Evolutionary conservation across 371 early-diverging fungal genomes (phyloP), one percentile per base, ranked within the genome.

Genomic region (Mucor ambiguus): DNA sequence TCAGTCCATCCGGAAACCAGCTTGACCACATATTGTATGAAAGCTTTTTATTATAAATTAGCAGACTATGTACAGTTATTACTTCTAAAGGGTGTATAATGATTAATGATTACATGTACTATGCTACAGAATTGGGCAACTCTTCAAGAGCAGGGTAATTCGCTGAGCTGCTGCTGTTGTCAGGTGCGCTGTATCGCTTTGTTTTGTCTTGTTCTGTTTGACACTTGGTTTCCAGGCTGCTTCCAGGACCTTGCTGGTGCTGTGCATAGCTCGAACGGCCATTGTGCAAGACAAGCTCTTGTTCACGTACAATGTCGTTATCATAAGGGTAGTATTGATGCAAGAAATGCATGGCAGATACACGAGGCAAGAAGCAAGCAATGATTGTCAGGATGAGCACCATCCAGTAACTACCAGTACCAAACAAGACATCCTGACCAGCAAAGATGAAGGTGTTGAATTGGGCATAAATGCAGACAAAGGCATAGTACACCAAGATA

Each of bases 251-350:
- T n/a, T 5, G 33, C 8, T 33, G 37, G 1, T 33, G 37, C 3
- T 54, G 48, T 1, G 28, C 37, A 20, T 22, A 24, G 11, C 7
- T 22, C 3, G 67, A 37, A 4, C 68, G 46, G 4, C 68, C 68
- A 41, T 58, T 48, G n/a, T 63, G 59, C 24, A 72, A 49, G 6
- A 80, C 76, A 32, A 81, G 64, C 41, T 78, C 83, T n/a, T 76
- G 74, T 63, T 91, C 91, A 4, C 84, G 84, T 10, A 88, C 69
- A 60, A 91, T 83, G 67, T 87, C 91, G 37, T 86, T 84, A 64
- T 91, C 91, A 32, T 77, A 78, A 6, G 91, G 91, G 37, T 66
- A 52, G 28, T 85, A 82, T 63, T 81, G 82, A 57, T 79, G 85
- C 28, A 80, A 74, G 24, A 75, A 72, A 61, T 80, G 75, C 55